Percentiles rank a stretch among this genome's conserved stretches.
Evolutionary conservation across 1,284 basidiomycete genomes (phyloP).

Genomic region (Apiotrichum domesticum): DNA sequence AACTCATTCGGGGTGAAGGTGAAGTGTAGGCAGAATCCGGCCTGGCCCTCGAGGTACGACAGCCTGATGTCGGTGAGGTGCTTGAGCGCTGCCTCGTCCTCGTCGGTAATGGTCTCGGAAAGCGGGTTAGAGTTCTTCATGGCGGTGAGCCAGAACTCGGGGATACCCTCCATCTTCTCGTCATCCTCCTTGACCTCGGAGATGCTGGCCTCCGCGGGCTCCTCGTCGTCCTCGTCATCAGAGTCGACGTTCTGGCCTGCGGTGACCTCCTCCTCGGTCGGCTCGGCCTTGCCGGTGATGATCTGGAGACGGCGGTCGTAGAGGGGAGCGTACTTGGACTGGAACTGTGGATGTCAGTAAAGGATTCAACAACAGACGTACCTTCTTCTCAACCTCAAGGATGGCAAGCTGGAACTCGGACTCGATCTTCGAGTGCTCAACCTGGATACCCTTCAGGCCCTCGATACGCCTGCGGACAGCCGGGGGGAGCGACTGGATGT

Average conservation of each 20-base stretch:
- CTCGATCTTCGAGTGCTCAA: constrained; percentile 87
- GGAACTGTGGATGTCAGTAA: constrained; percentile 57
- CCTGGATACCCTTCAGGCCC: constrained; percentile 90
- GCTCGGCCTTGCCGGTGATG: constrained; percentile 68
- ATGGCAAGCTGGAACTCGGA: constrained; percentile 95
- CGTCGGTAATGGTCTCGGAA: constrained; percentile 84
- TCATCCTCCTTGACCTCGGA: constrained; percentile 40
- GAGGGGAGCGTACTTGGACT: constrained; percentile 73
- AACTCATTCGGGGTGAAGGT: constrained; percentile 75
- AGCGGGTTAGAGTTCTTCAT: constrained; percentile 86
- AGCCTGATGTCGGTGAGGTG: constrained; percentile 63
- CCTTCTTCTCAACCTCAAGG: constrained; percentile 94
- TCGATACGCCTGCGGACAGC: constrained; percentile 80
- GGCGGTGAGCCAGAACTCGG: constrained; percentile 97
- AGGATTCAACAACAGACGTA: constrained; percentile 40
- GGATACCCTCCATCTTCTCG: constrained; percentile 59
- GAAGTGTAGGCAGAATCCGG: constrained; percentile 88
- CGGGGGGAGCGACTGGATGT: constrained; percentile 76
- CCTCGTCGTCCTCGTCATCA: constrained; percentile 50
- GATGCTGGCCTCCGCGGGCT: constrained; percentile 46
- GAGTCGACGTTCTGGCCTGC: constrained; percentile 64
- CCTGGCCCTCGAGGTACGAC: constrained; percentile 62
- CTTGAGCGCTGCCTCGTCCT: constrained; percentile 69
- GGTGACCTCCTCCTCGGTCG: constrained; percentile 75
- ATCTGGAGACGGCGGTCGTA: constrained; percentile 82